Percentiles rank a stretch among this genome's conserved stretches.
These are phyloP conservation scores for Didymella lethalis DNA, from an alignment of 2,329 filamentous ascomycete genomes.

Conservation along the genomic window DNA sequence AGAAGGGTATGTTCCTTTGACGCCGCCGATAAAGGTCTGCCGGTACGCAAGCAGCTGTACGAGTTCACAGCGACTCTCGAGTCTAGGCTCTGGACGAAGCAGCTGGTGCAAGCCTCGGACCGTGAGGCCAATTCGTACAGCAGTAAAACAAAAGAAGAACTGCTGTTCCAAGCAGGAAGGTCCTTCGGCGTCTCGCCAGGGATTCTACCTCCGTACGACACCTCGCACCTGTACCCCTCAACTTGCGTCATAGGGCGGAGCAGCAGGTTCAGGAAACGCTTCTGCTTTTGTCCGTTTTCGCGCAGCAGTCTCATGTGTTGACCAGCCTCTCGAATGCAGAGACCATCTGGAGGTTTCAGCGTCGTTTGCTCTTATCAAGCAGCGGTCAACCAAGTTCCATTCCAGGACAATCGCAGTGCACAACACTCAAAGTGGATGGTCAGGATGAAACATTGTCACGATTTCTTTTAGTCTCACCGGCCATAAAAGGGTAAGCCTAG, in stretches of 20 bases:
- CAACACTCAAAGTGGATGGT: not conserved
- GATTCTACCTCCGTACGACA: conserved; percentile 12
- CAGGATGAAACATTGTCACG: not conserved
- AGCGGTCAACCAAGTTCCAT: not conserved
- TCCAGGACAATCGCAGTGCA: not conserved
- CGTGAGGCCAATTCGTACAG: conserved; percentile 7
- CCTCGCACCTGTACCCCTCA: conserved; percentile 27
- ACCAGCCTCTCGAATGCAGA: not conserved
- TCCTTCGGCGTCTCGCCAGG: conserved; percentile 16
- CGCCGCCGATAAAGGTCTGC: not conserved
- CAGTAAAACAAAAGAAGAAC: conserved; percentile 5
- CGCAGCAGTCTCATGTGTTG: not conserved
- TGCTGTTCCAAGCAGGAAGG: conserved; percentile 9
- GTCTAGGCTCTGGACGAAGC: conserved; percentile 11
- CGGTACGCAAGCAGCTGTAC: conserved; percentile 1
- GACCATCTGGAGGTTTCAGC: not conserved
- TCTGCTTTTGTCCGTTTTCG: not conserved
- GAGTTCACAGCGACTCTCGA: conserved; percentile 6
- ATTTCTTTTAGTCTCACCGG: conserved; percentile 2
- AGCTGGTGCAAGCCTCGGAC: conserved; percentile 9
- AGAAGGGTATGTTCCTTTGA: not conserved
- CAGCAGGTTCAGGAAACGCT: conserved; percentile 5
- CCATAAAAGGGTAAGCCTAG: conserved; percentile 22
- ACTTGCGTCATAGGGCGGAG: conserved; percentile 29
- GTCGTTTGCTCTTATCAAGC: not conserved